Conservation (phyloP, 306 rosid genomes). For the Cicer chorassanicum region DNA sequence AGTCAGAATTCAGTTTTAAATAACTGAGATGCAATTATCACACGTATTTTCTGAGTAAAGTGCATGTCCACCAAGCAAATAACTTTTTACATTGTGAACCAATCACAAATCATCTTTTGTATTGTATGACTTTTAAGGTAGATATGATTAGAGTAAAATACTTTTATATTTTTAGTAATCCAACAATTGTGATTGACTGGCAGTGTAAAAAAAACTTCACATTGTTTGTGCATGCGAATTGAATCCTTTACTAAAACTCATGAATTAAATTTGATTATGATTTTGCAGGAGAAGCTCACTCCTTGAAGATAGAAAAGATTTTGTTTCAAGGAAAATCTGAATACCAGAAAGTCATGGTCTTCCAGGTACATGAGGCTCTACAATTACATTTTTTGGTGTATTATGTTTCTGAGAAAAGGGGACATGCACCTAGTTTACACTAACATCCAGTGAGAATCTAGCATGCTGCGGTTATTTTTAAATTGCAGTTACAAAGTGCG, state of each 20-base stretch:
- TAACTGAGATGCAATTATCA: background rate
- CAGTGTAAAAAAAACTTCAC: too few relatives aligned
- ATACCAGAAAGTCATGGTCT: conserved; percentile 87
- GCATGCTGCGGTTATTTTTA: too few relatives aligned
- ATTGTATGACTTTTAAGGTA: too few relatives aligned
- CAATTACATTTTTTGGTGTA: conserved; percentile 13
- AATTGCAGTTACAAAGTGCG: too few relatives aligned
- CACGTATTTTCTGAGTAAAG: conserved; percentile 6
- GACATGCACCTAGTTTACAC: too few relatives aligned
- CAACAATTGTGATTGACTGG: background rate
- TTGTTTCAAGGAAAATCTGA: conserved; percentile 88
- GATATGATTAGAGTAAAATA: too few relatives aligned
- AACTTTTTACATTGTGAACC: too few relatives aligned
- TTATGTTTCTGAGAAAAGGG: background rate
- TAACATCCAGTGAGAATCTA: too few relatives aligned
- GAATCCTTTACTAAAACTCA: background rate
- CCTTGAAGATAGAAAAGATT: conserved; percentile 89
- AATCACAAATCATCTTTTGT: too few relatives aligned
- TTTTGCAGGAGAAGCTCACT: conserved; percentile 95
- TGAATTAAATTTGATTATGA: conserved; percentile 37
- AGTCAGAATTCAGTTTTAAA: background rate
- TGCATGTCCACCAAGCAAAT: background rate
- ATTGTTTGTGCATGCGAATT: too few relatives aligned
- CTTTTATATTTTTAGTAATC: too few relatives aligned
- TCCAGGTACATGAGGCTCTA: conserved; percentile 64